Evolutionary conservation across 192 early-diverging fungal genomes (phyloP).

Genomic region (Umbelopsis sp.): DNA sequence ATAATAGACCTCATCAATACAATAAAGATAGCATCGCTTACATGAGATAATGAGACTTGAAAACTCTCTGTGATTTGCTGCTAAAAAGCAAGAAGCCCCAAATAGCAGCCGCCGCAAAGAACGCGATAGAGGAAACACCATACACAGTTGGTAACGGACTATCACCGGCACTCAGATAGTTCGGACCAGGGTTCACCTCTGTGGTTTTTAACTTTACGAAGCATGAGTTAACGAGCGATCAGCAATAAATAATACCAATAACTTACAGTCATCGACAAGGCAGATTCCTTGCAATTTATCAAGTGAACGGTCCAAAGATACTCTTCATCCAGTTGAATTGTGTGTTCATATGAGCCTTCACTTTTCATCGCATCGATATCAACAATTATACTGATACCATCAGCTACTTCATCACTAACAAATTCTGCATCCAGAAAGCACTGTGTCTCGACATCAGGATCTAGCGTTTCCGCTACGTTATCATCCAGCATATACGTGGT

Average conservation of each 20-base stretch:
- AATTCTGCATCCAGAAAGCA: conserved; percentile 47
- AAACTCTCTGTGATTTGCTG: conserved; percentile 44
- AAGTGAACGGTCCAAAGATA: conserved; percentile 49
- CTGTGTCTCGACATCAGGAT: conserved; percentile 19
- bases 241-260: background rate
- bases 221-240: no score
- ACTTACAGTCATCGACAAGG: conserved; percentile 43
- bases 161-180: conserved; percentile 55
- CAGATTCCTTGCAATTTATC: conserved; percentile 46
- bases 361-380: conserved; percentile 18
- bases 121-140: conserved; percentile 34
- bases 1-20: background rate
- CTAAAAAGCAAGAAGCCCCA: conserved; percentile 35
- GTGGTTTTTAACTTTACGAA: conserved; percentile 41
- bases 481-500: conserved; percentile 29
- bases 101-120: conserved; percentile 32
- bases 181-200: conserved; percentile 50
- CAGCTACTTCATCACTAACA: conserved; percentile 42
- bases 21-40: conserved; percentile 21
- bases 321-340: conserved; percentile 35
- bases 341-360: conserved; percentile 16
- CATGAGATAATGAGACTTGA: conserved; percentile 55
- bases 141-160: conserved; percentile 53
- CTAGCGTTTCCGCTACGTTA: conserved; percentile 21
- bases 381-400: conserved; percentile 30